Base-by-base conservation (phyloP, 768 basidiomycete species). In the Tulasnella sp. region DNA sequence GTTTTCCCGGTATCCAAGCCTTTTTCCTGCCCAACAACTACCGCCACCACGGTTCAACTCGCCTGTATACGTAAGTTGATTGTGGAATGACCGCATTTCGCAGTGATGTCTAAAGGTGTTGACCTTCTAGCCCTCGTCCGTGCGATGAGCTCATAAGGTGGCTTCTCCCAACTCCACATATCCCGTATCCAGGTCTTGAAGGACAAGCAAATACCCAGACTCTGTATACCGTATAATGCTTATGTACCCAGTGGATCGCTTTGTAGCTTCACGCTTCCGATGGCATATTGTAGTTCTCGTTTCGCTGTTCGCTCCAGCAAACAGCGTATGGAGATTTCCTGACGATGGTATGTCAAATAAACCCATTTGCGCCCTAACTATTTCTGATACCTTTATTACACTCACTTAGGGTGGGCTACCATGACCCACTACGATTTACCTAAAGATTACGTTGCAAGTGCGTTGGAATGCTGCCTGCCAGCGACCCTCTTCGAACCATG, bases 391-490 rank as follows among this genome's bases (percentile, higher is more conserved):
- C 31, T 12, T 24, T 37, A 8, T 18, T 34, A 64, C 18, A 22
- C 11, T n/a, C 22, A 34, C 12, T 42, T 82, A 75, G 93, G 94
- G 46, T 86, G 87, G 58, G 95, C 94, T 22, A 93, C 93, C 18
- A 88, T 96, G 87, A 94, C 93, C n/a, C 92, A 94, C 84, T 94
- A 95, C 84, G 86, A 85, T 58, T 85, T 91, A 11, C 90, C 87
- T 81, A 77, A 84, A 42, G 88, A 89, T 81, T 91, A 88, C 80
- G 87, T 95, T 81, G 93, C 93, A 54, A 81, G 82, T 83, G 77
- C n/a, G 82, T 41, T 24, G 31, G 11, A 46, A 37, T n/a, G 37
- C 2, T 34, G 31, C n/a, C 58, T 9, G 40, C 34, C 44, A 18
- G n/a, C 20, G n/a, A 50, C 22, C 5, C 69, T 54, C 8, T 20